A percentile compares a stretch with the other conserved stretches of the same genome.
Conservation (phyloP, 2,329 filamentous ascomycete species). For the Fusarium protoensiforme region DNA sequence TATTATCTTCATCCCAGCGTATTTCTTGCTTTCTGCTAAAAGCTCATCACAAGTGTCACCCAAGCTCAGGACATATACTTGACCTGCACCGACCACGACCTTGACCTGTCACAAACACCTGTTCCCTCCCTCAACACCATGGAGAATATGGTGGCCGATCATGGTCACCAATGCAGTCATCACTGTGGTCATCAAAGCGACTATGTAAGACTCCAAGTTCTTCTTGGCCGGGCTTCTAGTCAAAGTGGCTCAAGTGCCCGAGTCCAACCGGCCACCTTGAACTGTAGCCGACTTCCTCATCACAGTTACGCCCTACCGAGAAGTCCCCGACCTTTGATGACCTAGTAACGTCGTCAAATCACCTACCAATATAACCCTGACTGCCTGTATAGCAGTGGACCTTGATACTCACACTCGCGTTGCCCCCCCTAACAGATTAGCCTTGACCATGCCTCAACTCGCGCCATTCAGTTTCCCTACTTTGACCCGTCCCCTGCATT, state of each 20-base stretch:
- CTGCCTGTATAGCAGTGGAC: not conserved
- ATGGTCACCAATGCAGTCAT: not conserved
- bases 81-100: not conserved
- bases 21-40: not conserved
- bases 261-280: not conserved
- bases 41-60: not conserved
- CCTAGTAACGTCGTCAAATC: not conserved
- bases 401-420: not conserved
- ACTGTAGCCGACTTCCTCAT: not conserved
- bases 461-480: not conserved
- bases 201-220: not conserved
- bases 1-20: not conserved
- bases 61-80: no score
- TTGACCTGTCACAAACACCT: not conserved
- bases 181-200: not conserved
- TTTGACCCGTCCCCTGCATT: not conserved
- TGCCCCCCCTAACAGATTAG: not conserved
- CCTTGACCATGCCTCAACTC: not conserved
- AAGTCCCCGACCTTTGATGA: not conserved
- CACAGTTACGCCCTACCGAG: not conserved
- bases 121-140: not conserved
- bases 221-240: not conserved
- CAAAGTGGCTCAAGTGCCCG: not conserved
- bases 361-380: not conserved
- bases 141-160: not conserved